Conservation (phyloP, 768 basidiomycete species). For the Hypholoma fasciculare region DNA sequence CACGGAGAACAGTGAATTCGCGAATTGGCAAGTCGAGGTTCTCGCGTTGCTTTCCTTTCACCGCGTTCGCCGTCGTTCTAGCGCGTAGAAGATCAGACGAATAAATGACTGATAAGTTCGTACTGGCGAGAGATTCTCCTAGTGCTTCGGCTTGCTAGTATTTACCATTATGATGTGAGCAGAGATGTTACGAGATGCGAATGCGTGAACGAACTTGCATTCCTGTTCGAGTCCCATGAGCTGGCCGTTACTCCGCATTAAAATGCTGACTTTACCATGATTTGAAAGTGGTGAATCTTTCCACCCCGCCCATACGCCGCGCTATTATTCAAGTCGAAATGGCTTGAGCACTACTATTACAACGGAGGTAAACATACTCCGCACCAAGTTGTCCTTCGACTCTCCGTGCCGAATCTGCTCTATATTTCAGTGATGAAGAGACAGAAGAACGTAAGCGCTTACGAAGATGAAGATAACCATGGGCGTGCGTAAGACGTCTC, state of each 20-base stretch:
- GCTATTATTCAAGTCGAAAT: constrained; percentile 9
- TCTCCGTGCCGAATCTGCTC: constrained; percentile 73
- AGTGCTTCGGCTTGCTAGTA: constrained; percentile 65
- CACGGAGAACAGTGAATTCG: constrained; percentile 54
- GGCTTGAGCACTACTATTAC: background rate
- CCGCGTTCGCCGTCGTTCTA: constrained; percentile 55
- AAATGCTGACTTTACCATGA: constrained; percentile 50
- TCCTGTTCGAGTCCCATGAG: constrained; percentile 34
- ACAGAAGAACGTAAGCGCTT: constrained; percentile 13
- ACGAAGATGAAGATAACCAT: constrained; percentile 45
- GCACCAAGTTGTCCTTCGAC: constrained; percentile 72
- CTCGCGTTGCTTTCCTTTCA: constrained; percentile 47
- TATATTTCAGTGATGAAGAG: background rate
- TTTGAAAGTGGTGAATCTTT: constrained; percentile 72
- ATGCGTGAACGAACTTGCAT: constrained; percentile 43
- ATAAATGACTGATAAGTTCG: constrained; percentile 55
- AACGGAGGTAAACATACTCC: constrained; percentile 17
- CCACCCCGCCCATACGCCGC: constrained; percentile 71
- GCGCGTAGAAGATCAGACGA: constrained; percentile 71
- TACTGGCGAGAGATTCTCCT: constrained; percentile 49
- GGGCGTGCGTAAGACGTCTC: background rate
- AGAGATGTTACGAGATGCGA: constrained; percentile 5
- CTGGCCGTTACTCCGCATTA: background rate
- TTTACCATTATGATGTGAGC: background rate
- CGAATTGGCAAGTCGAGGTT: constrained; percentile 48